Evolutionary conservation across 179 eudicot genomes (phyloP), one percentile per base, ranked within the genome.

Genomic region (Heliamphora pulchella): DNA sequence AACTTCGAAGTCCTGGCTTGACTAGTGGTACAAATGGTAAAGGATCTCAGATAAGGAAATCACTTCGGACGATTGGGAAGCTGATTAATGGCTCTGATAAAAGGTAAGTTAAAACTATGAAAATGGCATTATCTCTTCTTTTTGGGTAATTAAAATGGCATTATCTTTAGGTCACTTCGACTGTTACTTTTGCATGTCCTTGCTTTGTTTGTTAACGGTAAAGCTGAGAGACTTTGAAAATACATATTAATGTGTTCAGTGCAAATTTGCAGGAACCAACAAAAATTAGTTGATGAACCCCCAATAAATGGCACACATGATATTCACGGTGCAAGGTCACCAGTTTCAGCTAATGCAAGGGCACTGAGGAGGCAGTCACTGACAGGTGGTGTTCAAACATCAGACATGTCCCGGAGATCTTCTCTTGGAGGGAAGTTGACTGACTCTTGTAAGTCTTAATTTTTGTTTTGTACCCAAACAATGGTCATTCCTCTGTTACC

Each of bases 81-180:
- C 82, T 95, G 78, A 91, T 95, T 55, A 89, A 90, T 71, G 97
- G 98, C 68, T 88, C 98, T 4, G 98, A 95, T 55, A 93, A 89
- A 83, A 91, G 92, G 98, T 94, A 86, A 22, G 13, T 14, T 39
- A 57, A 41, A 71, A 53, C 4, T 43, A 22, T 55, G 73, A 31
- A 79, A 77, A 14, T 5, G 22, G 46, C 17, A 67, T 18, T 13
- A 0, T n/a, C n/a, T 31, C 31, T 31, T 31, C 31, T 31, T 31
- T 31, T 31, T 31, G 31, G 31, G 31, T 31, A 31, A 31, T 31
- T 31, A 31, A 31, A 31, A 31, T 31, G 31, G 31, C 31, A 31
- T 31, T 53, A 5, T 62, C 31, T 20, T 8, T 51, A 20, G 61
- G 17, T 66, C 13, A 66, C 17, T 67, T 62, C 17, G n/a, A 8